Percentiles rank a stretch among this genome's conserved stretches.
Evolutionary conservation across 768 basidiomycete species (phyloP).

Genomic region (Pleurotus eryngii): DNA sequence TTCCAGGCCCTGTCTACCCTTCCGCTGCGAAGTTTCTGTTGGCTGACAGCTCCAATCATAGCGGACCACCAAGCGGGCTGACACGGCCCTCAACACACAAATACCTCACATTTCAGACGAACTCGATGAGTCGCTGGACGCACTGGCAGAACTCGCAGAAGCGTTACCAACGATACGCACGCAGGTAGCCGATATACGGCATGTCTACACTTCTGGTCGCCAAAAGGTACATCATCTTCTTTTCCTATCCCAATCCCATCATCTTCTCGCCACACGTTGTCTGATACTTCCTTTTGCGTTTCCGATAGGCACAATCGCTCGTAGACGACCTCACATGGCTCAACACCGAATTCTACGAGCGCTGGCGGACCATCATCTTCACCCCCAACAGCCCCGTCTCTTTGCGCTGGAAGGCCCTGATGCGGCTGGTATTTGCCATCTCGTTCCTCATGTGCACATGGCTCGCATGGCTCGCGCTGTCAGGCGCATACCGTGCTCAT

Average conservation of each 20-base stretch:
- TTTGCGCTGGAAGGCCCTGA: constrained; percentile 60
- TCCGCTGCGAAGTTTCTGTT: not conserved
- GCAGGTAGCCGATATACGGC: constrained; percentile 59
- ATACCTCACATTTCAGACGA: constrained; percentile 60
- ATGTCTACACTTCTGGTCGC: constrained; percentile 70
- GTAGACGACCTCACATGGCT: constrained; percentile 69
- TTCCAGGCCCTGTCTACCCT: not conserved
- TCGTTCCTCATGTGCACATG: constrained; percentile 57
- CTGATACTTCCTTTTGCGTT: not conserved
- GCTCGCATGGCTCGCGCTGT: constrained; percentile 56
- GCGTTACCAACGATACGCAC: constrained; percentile 58
- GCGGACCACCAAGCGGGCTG: constrained; percentile 58
- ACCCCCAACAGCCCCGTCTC: constrained; percentile 71
- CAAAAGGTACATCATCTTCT: constrained; percentile 45
- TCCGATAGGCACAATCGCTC: constrained; percentile 56
- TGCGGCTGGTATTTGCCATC: constrained; percentile 58
- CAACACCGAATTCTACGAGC: constrained; percentile 75
- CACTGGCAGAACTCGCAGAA: constrained; percentile 53
- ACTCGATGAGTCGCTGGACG: constrained; percentile 57
- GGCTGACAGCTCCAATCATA: constrained; percentile 20
- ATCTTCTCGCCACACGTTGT: too few species aligned
- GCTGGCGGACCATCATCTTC: constrained; percentile 73
- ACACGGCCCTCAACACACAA: constrained; percentile 53
- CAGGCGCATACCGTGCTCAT: constrained; percentile 71
- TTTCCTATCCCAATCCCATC: not conserved